Conservation (phyloP, 768 basidiomycete species). For the Lentinula detonsa region DNA sequence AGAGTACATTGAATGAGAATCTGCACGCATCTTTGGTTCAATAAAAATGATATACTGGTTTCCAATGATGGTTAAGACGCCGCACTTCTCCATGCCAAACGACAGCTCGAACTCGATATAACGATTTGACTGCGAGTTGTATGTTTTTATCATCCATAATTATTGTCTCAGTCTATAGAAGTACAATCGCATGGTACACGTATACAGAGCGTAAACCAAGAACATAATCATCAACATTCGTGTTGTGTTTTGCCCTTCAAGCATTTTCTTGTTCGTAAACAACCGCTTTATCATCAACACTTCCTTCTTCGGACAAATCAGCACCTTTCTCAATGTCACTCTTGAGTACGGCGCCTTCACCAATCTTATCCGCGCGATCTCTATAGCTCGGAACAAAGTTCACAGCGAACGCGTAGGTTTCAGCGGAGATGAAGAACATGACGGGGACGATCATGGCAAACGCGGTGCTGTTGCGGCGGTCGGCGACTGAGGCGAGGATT, state of each 20-base stretch:
- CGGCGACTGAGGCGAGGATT: constrained; percentile 24
- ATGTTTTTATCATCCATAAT: too few species aligned
- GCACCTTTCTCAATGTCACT: background rate
- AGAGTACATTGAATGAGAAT: background rate
- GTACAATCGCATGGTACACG: background rate
- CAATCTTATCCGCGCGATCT: background rate
- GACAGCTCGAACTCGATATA: too few species aligned
- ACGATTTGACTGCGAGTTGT: too few species aligned
- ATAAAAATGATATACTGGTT: background rate
- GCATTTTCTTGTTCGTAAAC: background rate
- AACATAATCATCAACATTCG: background rate
- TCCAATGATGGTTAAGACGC: too few species aligned
- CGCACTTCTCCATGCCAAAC: too few species aligned
- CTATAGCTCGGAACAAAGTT: constrained; percentile 23
- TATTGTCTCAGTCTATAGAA: too few species aligned
- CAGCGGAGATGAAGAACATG: constrained; percentile 23
- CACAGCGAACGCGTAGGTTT: constrained; percentile 20
- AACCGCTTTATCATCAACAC: background rate
- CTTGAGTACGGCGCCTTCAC: background rate
- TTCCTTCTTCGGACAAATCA: background rate
- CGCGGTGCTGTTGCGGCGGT: constrained; percentile 23
- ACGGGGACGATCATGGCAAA: constrained; percentile 27
- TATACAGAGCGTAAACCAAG: background rate
- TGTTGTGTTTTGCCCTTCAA: background rate
- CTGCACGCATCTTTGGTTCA: background rate